Evolutionary conservation across 2,329 filamentous ascomycete genomes (phyloP).

Genomic region (Colletotrichum musicola): DNA sequence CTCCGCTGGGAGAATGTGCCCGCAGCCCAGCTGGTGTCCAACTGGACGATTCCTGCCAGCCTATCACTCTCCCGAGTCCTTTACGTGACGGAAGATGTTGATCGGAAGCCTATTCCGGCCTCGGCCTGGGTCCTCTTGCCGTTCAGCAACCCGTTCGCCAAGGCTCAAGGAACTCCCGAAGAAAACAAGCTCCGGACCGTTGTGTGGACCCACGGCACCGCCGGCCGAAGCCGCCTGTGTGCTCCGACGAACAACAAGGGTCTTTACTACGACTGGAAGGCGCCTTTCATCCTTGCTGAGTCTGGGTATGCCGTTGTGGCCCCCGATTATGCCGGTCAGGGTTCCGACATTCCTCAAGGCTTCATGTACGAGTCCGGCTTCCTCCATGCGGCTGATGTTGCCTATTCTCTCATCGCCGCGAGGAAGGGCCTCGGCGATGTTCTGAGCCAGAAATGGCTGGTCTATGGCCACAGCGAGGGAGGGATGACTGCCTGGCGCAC

Average conservation of each 20-base stretch:
- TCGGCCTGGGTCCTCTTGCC: constrained; percentile 15
- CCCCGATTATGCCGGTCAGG: constrained; percentile 35
- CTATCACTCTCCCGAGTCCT: constrained; percentile 20
- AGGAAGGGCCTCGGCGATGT: constrained; percentile 38
- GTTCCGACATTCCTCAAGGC: constrained; percentile 39
- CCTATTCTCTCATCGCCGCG: constrained; percentile 39
- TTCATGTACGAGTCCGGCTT: constrained; percentile 42
- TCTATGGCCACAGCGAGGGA: constrained; percentile 43
- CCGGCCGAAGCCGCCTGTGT: constrained; percentile 41
- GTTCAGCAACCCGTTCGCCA: constrained; percentile 12
- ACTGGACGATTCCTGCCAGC: constrained; percentile 37
- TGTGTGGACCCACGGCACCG: constrained; percentile 45
- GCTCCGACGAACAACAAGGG: constrained; percentile 43
- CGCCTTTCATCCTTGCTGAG: constrained; percentile 40
- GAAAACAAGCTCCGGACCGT: constrained; percentile 33
- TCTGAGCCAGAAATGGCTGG: constrained; percentile 42
- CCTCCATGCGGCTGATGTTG: constrained; percentile 42
- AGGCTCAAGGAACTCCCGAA: constrained; percentile 4
- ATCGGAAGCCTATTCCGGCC: constrained; percentile 33
- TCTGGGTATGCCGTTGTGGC: constrained; percentile 36
- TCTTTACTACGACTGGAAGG: constrained; percentile 43
- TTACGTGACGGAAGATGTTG: constrained; percentile 40
- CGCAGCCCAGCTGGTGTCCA: constrained; percentile 15
- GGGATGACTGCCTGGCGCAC: constrained; percentile 45
- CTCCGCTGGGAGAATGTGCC: constrained; percentile 38